Conservation (phyloP, 2,329 filamentous ascomycete genomes). For the Arachnomyces sp. region DNA sequence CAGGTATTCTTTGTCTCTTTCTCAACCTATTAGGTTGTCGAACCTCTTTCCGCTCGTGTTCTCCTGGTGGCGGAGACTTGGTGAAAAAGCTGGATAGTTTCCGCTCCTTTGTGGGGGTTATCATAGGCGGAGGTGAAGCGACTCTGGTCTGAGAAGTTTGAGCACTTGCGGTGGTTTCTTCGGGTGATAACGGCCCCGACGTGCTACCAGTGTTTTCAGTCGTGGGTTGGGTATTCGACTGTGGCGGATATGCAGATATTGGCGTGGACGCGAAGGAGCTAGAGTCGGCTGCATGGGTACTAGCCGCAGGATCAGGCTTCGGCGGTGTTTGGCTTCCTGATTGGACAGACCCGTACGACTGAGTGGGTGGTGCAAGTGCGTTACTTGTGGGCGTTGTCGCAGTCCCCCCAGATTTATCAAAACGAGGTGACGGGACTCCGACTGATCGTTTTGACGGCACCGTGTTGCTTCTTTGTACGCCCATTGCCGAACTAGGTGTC, state of each 20-base stretch:
- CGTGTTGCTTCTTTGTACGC: constrained; percentile 77
- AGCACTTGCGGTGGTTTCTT: constrained; percentile 14
- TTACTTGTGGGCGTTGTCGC: constrained; percentile 38
- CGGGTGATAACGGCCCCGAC: neutral
- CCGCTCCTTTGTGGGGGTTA: constrained; percentile 57
- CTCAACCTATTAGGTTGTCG: constrained; percentile 82
- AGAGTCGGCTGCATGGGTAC: constrained; percentile 7
- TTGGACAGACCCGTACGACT: constrained; percentile 17
- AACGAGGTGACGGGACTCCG: constrained; percentile 57
- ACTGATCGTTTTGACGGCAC: constrained; percentile 85
- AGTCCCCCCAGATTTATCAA: constrained; percentile 50
- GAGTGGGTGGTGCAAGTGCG: constrained; percentile 21
- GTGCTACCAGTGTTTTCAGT: neutral
- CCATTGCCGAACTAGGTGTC: constrained; percentile 45
- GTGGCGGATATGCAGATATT: constrained; percentile 14
- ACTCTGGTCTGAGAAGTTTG: constrained; percentile 39
- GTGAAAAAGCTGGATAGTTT: constrained; percentile 61
- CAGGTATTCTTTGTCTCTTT: constrained; percentile 70
- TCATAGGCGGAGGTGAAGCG: constrained; percentile 31
- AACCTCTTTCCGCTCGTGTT: constrained; percentile 48
- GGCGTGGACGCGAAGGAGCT: constrained; percentile 11
- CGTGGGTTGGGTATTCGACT: neutral
- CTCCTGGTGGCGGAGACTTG: constrained; percentile 55
- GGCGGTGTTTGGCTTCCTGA: constrained; percentile 23
- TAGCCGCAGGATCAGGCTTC: constrained; percentile 12